A percentile compares a stretch with the other conserved stretches of the same genome.
Evolutionary conservation across 2,329 filamentous ascomycete genomes (phyloP).

Genomic region (Claviceps paspali): DNA sequence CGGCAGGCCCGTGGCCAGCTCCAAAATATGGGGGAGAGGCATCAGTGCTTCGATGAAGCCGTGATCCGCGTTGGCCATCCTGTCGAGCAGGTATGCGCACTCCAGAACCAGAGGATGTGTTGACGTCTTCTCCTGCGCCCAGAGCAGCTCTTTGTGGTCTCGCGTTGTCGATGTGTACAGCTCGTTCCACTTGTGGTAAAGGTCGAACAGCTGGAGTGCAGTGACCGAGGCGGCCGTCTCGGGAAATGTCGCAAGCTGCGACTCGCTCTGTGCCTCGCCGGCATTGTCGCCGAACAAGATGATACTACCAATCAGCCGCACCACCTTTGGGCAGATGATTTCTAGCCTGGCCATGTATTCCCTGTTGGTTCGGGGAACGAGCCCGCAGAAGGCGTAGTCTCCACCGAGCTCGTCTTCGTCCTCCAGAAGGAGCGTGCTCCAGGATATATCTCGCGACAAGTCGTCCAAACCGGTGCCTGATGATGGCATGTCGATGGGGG

Average conservation of each 20-base stretch:
- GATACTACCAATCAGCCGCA: constrained; percentile 8
- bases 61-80: neutral
- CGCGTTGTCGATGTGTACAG: neutral
- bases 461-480: no score
- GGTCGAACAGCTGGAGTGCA: neutral
- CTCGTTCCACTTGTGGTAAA: neutral
- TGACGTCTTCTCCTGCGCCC: neutral
- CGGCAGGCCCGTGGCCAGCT: neutral
- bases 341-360: constrained; percentile 10
- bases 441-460: neutral
- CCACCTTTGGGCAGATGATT: constrained; percentile 5
- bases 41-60: neutral
- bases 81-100: constrained; percentile 5
- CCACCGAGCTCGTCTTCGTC: neutral
- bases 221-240: neutral
- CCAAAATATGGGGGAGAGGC: constrained; percentile 4
- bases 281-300: constrained; percentile 5
- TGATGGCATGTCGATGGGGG: no score
- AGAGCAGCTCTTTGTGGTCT: neutral
- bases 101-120: constrained; percentile 4
- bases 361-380: constrained; percentile 9
- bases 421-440: neutral
- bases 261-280: neutral
- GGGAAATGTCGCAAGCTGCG: neutral
- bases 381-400: constrained; percentile 9